Conservation (phyloP, 192 early-diverging fungal genomes). For the Backusella parvicylindrica region DNA sequence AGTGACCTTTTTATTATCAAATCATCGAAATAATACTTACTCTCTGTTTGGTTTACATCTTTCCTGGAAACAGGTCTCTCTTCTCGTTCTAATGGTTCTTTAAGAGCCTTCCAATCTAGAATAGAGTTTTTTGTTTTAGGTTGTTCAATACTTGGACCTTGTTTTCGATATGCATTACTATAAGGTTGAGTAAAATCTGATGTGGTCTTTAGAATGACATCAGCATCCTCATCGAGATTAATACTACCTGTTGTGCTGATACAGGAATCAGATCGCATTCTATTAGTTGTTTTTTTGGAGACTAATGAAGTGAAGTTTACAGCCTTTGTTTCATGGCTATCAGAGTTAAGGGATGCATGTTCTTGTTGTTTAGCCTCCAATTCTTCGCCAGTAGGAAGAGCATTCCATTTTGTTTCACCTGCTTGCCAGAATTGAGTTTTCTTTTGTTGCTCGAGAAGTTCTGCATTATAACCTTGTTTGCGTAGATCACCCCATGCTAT, state of each 20-base stretch:
- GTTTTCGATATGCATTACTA: background rate
- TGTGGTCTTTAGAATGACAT: background rate
- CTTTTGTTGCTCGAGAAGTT: constrained; percentile 29
- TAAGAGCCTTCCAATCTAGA: background rate
- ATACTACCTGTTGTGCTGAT: background rate
- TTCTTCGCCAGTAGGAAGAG: background rate
- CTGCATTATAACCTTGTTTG: constrained; percentile 24
- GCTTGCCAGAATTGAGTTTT: constrained; percentile 27
- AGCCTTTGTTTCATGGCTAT: background rate
- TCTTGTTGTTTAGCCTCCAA: background rate
- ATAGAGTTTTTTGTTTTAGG: background rate
- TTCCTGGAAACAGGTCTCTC: background rate
- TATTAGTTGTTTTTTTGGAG: background rate
- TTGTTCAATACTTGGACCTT: background rate
- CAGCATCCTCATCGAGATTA: background rate
- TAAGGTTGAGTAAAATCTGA: background rate
- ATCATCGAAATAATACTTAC: background rate
- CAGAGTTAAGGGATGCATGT: background rate
- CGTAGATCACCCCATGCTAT: constrained; percentile 25
- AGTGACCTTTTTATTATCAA: no score
- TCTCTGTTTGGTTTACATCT: background rate
- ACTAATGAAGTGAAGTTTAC: background rate
- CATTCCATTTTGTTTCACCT: constrained; percentile 18
- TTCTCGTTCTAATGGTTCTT: background rate
- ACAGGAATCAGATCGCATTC: background rate